Evolutionary conservation across 306 rosid genomes (phyloP).

Genomic region (Glycine tomentella): DNA sequence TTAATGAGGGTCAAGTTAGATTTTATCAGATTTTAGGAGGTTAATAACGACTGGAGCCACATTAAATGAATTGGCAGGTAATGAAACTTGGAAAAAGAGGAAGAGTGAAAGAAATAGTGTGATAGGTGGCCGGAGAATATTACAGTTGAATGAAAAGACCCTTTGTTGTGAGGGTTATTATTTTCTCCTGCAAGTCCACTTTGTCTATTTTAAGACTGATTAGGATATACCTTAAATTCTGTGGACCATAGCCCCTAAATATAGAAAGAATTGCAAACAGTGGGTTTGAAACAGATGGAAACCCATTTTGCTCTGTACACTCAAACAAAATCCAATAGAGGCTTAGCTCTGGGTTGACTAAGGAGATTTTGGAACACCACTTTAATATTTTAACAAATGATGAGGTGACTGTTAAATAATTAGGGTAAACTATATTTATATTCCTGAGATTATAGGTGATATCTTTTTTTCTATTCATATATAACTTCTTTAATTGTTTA

Average conservation of each 20-base stretch:
- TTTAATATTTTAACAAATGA: too few species aligned
- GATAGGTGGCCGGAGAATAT: conserved; percentile 65
- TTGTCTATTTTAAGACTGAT: conserved; percentile 52
- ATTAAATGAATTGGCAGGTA: conserved; percentile 41
- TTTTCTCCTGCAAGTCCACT: conserved; percentile 51
- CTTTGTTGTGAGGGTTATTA: conserved; percentile 61
- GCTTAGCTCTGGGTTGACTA: conserved; percentile 10
- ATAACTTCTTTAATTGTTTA: too few species aligned
- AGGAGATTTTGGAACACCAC: background rate
- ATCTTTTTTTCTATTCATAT: too few species aligned
- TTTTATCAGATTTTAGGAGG: conserved; percentile 36
- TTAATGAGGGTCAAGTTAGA: conserved; percentile 41
- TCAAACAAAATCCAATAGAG: conserved; percentile 25
- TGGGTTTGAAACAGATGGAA: conserved; percentile 48
- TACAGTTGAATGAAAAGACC: conserved; percentile 71
- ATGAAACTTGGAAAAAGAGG: conserved; percentile 41
- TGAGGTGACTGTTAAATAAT: too few species aligned
- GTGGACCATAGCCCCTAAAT: conserved; percentile 66
- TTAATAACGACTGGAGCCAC: conserved; percentile 39
- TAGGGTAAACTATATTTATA: too few species aligned
- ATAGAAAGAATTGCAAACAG: conserved; percentile 61
- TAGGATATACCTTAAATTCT: conserved; percentile 57
- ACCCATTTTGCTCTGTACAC: conserved; percentile 41
- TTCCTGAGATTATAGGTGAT: too few species aligned
- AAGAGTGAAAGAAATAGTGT: conserved; percentile 47